Conservation (phyloP, 2,329 filamentous ascomycete species). For the Phaeosphaeria sp. region DNA sequence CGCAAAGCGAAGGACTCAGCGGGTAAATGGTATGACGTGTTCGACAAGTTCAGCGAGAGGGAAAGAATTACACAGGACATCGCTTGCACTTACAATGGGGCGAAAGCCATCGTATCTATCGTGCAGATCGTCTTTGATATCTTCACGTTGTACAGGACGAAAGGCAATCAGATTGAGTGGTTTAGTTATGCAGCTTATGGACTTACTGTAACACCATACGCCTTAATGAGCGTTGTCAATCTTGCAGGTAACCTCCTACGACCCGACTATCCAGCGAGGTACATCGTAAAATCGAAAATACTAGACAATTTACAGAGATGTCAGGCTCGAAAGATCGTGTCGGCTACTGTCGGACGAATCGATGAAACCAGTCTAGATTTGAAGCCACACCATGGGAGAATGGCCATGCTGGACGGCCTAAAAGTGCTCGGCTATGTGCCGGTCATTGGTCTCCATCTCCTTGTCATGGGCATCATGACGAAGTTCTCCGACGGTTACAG, state of each 20-base stretch:
- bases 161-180: conserved; percentile 36
- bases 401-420: no score
- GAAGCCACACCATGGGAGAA: background rate
- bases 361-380: background rate
- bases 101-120: conserved; percentile 34
- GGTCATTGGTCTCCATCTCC: no score
- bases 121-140: conserved; percentile 36
- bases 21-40: no score
- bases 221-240: conserved; percentile 49
- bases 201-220: conserved; percentile 46
- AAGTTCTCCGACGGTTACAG: no score
- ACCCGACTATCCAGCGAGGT: conserved; percentile 39
- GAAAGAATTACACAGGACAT: no score
- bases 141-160: conserved; percentile 34
- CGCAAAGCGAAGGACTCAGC: no score
- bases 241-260: conserved; percentile 31
- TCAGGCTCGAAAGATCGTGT: conserved; percentile 9
- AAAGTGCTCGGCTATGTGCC: no score
- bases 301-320: conserved; percentile 30
- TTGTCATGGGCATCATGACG: no score
- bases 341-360: no score
- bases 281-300: conserved; percentile 31
- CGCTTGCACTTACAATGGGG: conserved; percentile 20
- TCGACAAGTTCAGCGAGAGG: no score
- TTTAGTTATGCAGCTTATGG: conserved; percentile 48